These are phyloP conservation scores for Aulographum hederae DNA, from an alignment of 2,329 filamentous ascomycete genomes.

Conservation along the genomic window DNA sequence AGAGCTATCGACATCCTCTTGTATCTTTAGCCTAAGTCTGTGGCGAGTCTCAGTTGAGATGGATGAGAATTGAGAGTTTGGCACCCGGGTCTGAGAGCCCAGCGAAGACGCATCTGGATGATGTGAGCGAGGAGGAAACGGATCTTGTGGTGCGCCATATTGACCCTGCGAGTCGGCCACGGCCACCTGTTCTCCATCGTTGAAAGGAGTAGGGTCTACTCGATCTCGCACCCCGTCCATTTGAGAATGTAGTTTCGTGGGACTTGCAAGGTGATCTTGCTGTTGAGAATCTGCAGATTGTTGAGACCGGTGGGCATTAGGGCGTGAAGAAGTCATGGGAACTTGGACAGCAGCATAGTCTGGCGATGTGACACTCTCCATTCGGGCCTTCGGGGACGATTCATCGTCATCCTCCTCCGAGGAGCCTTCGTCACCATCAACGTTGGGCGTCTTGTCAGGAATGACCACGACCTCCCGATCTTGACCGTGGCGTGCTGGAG, in stretches of 20 bases:
- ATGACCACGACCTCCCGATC: not conserved
- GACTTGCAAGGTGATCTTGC: not conserved
- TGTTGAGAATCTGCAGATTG: too few species aligned
- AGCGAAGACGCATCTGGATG: not conserved
- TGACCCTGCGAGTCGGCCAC: not conserved
- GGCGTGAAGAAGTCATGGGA: not conserved
- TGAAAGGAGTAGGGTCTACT: not conserved
- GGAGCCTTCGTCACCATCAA: not conserved
- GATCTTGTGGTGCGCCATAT: too few species aligned
- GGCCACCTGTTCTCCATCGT: not conserved
- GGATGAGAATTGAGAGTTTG: not conserved
- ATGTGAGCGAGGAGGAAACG: too few species aligned
- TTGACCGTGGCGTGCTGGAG: not conserved
- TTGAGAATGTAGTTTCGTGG: not conserved
- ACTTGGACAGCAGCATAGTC: not conserved
- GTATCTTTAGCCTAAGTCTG: not conserved
- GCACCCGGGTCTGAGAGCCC: not conserved
- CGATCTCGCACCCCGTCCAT: not conserved
- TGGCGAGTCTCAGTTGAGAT: not conserved
- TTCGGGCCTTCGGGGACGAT: not conserved
- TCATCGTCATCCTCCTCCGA: not conserved
- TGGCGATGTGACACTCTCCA: not conserved
- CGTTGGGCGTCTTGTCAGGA: slow-evolving; percentile 1
- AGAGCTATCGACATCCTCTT: not conserved
- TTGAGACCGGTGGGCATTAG: not conserved